Percentiles rank a stretch among this genome's conserved stretches.
Evolutionary conservation across 139 green algal genomes (phyloP).

Genomic region (Zygnema cylindricum): DNA sequence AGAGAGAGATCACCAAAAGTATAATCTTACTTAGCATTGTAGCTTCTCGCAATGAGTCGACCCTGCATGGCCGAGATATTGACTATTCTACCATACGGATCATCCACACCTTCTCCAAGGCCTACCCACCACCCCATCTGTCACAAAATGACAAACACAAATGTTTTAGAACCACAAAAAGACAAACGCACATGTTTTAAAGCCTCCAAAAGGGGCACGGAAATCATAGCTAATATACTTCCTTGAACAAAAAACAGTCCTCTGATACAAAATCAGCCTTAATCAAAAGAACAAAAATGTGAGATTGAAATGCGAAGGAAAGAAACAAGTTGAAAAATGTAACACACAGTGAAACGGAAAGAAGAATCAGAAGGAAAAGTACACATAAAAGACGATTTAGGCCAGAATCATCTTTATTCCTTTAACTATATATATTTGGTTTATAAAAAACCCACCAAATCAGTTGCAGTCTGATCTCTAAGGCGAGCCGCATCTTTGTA

Average conservation of each 20-base stretch:
- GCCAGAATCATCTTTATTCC: neutral
- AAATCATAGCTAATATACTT: too few species aligned
- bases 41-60: constrained; percentile 29
- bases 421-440: neutral
- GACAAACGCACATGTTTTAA: constrained; percentile 14
- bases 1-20: too few species aligned
- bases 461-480: constrained; percentile 13
- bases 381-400: neutral
- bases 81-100: constrained; percentile 44
- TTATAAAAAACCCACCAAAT: constrained; percentile 27
- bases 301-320: neutral
- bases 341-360: neutral
- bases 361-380: too few species aligned
- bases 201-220: neutral
- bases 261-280: neutral
- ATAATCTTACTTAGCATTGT: constrained; percentile 41
- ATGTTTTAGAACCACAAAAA: neutral
- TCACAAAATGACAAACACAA: constrained; percentile 25
- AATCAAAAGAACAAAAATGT: neutral
- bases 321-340: neutral
- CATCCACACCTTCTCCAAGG: constrained; percentile 17
- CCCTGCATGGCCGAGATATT: constrained; percentile 23
- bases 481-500: constrained; percentile 44
- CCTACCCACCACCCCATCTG: constrained; percentile 51
- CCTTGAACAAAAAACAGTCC: too few species aligned